phyloP scores from a whole-genome alignment of 1,284 basidiomycete species.

The Puccinia coronata region DNA sequence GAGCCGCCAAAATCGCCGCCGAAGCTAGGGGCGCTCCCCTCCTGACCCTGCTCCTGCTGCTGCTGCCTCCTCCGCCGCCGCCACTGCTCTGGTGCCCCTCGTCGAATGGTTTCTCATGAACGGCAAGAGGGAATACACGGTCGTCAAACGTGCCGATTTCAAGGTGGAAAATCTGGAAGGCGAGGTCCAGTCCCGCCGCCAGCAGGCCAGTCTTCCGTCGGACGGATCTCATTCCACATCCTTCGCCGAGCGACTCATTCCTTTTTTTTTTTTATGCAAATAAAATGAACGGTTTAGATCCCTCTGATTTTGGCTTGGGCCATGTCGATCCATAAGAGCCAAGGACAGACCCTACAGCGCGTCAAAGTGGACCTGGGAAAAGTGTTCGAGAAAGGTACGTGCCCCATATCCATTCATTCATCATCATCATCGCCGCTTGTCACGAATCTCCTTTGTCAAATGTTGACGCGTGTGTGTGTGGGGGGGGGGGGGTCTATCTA shows the following conservation, averaged over 20 bases:
- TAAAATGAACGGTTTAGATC: constrained; percentile 19
- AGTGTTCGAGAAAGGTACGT: constrained; percentile 50
- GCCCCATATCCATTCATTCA: too few relatives aligned
- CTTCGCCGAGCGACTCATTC: too few relatives aligned
- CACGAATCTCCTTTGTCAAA: too few relatives aligned
- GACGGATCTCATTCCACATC: background rate
- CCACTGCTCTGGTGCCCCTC: background rate
- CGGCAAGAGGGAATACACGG: constrained; percentile 34
- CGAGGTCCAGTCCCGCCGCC: constrained; percentile 36
- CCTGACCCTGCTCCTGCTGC: background rate
- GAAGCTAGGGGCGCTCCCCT: background rate
- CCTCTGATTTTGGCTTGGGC: constrained; percentile 51
- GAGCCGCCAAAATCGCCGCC: constrained; percentile 52
- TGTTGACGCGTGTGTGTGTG: too few relatives aligned
- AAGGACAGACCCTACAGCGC: constrained; percentile 50
- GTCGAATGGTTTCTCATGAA: constrained; percentile 45
- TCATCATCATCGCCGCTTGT: too few relatives aligned
- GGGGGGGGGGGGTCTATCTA: background rate
- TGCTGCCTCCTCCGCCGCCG: background rate
- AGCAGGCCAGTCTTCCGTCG: background rate
- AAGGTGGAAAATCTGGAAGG: constrained; percentile 44
- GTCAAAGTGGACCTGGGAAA: constrained; percentile 50
- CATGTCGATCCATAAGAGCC: constrained; percentile 51
- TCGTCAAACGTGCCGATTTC: constrained; percentile 39
- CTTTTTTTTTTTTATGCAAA: background rate